phyloP scores from a whole-genome alignment of 805 yeast genomes.

The Cephaloascus fragrans region DNA sequence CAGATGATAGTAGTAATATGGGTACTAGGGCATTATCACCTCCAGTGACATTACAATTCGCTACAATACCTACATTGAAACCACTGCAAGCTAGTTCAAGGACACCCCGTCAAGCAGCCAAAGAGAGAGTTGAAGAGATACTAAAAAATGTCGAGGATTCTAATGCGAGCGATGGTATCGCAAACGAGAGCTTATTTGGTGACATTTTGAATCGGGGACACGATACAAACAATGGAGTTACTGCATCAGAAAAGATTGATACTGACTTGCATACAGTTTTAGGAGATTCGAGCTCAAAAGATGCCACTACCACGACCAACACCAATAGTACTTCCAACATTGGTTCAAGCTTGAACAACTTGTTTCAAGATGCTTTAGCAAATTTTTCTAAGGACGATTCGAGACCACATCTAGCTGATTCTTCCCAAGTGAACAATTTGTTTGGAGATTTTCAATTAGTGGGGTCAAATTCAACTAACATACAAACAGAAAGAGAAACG shows the following conservation, averaged over 20 bases:
- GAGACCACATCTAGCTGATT: not conserved
- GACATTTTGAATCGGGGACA: not conserved
- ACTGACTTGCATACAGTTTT: not conserved
- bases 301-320: not conserved
- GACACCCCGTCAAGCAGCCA: conserved; percentile 12
- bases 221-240: not conserved
- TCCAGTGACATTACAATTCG: conserved; percentile 1
- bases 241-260: not conserved
- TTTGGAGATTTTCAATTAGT: not conserved
- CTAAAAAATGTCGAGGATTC: conserved; percentile 7
- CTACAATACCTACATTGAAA: conserved; percentile 12
- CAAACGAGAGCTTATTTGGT: not conserved
- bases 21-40: not conserved
- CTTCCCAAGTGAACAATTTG: not conserved
- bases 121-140: conserved; percentile 11
- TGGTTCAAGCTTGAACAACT: not conserved
- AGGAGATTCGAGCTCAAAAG: not conserved
- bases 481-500: not conserved
- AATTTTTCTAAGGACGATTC: not conserved
- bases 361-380: conserved; percentile 1
- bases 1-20: conserved; percentile 18
- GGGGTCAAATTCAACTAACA: too few relatives aligned
- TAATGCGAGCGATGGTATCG: conserved; percentile 1
- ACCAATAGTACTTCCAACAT: not conserved
- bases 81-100: conserved; percentile 4